Evolutionary conservation across 106 monocot genomes (phyloP).

Genomic region (Phalaenopsis equestris): DNA sequence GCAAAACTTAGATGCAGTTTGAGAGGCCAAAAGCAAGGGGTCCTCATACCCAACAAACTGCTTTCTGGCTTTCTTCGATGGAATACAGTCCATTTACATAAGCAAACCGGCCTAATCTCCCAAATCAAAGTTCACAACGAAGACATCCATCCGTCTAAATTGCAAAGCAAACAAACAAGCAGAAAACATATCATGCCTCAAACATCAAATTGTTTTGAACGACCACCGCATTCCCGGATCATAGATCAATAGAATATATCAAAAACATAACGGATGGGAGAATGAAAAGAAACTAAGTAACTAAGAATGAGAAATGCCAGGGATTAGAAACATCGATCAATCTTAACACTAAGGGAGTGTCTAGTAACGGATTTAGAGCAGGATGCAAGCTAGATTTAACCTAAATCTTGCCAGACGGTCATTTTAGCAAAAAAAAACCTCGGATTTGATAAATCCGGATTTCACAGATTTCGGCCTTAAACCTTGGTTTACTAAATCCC

Average conservation of each 20-base stretch:
- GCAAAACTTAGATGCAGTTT: slow-evolving; percentile 66
- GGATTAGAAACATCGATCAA: not conserved
- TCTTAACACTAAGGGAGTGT: not conserved
- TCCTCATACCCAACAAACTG: slow-evolving; percentile 66
- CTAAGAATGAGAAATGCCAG: not conserved
- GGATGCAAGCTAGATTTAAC: not conserved
- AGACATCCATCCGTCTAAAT: not conserved
- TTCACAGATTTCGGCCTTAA: too few species aligned
- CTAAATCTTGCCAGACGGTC: too few species aligned
- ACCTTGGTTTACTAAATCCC: too few species aligned
- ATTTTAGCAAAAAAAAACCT: too few species aligned
- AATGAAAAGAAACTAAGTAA: not conserved
- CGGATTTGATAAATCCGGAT: too few species aligned
- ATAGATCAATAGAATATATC: not conserved
- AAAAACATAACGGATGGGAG: not conserved
- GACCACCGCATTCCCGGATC: not conserved
- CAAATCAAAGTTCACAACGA: not conserved
- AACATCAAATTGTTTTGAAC: not conserved
- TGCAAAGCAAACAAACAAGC: not conserved
- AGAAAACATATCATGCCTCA: not conserved
- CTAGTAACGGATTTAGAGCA: not conserved
- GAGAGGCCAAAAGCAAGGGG: slow-evolving; percentile 66
- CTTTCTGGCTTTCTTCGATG: slow-evolving; percentile 39
- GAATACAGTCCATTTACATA: slow-evolving; percentile 72
- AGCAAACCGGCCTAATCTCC: not conserved